These are phyloP conservation scores for Tolypocladium nubicola DNA, from an alignment of 2,329 filamentous ascomycete species.

Conservation along the genomic window DNA sequence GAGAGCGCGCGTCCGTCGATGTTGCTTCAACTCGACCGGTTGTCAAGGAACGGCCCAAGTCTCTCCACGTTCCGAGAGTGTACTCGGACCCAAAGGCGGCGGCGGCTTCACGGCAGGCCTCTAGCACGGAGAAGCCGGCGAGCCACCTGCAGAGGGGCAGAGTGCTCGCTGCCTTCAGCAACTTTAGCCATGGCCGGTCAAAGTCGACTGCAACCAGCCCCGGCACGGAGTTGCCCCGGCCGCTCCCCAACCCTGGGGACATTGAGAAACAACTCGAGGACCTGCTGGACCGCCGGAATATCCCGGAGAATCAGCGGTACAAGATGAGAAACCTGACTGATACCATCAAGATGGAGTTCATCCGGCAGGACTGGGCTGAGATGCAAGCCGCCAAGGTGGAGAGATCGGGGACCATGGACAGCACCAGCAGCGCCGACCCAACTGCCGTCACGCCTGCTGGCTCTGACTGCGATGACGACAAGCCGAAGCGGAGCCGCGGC, in stretches of 20 bases:
- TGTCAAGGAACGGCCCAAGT: conserved; percentile 37
- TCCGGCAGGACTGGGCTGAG: conserved; percentile 76
- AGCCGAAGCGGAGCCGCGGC: conserved; percentile 36
- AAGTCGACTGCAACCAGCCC: conserved; percentile 25
- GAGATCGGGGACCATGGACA: conserved; percentile 30
- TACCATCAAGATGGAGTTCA: conserved; percentile 91
- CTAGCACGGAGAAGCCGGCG: conserved; percentile 12
- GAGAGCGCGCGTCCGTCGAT: conserved; percentile 1
- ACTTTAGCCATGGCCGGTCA: conserved; percentile 24
- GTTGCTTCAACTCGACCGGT: conserved; percentile 1
- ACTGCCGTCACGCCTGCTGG: conserved; percentile 19
- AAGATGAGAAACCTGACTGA: conserved; percentile 87
- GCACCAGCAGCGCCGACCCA: conserved; percentile 25
- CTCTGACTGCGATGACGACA: conserved; percentile 32
- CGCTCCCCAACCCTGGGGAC: conserved; percentile 39
- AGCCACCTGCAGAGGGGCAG: conserved; percentile 31
- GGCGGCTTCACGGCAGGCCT: conserved; percentile 15
- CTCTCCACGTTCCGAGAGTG: conserved; percentile 29
- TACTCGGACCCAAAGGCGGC: conserved; percentile 9
- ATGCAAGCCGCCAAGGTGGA: conserved; percentile 41
- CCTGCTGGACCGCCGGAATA: conserved; percentile 75
- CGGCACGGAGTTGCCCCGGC: conserved; percentile 32
- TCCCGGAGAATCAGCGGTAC: conserved; percentile 85
- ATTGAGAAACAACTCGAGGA: conserved; percentile 49
- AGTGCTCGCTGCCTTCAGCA: conserved; percentile 27